Base-by-base conservation (phyloP, 768 basidiomycete species). In the Naganishia onofrii region DNA sequence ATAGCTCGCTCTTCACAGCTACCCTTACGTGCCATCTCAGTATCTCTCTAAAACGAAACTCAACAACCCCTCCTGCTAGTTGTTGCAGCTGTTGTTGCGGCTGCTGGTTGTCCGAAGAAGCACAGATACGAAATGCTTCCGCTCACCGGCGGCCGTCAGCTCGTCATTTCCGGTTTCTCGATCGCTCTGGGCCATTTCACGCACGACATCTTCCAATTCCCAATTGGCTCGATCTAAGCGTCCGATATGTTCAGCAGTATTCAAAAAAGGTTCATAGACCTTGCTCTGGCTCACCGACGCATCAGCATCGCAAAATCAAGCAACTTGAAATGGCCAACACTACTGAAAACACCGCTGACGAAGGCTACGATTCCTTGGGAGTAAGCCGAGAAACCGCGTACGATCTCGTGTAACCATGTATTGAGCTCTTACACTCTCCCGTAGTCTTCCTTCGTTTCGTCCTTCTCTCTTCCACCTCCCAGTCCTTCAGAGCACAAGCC, bases 381-480 rank as follows among this genome's bases (percentile, higher is more conserved):
- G 68, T 69, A n/a, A 58, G 68, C 63, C 31, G 38, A 0, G 26
- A 28, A 19, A 15, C 36, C 2, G 0, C 53, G 13, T 51, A 3
- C 21, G 23, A 21, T n/a, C n/a, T 10, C 51, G 38, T 17, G n/a
- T 57, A 12, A 17, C 7, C 54, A 34, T 13, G 42, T 44, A n/a
- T 19, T 32, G 29, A 63, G 32, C 29, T 29, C n/a, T 29, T 29
- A 34, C 26, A 34, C 17, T 21, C 7, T 26, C 4, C 26, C 38
- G 38, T 34, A 69, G 75, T 74, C 74, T 64, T 73, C 72, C 65
- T 64, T 73, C 13, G 63, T 74, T 23, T 46, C 69, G 21, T 71
- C 74, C 38, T 75, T 75, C 69, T 70, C 73, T 54, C 64, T 70
- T 64, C 74, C 70, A 31, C 76, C 73, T 69, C 72, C 73, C 44